Conservation (phyloP, 2,329 filamentous ascomycete genomes). For the Xylogone sp. region DNA sequence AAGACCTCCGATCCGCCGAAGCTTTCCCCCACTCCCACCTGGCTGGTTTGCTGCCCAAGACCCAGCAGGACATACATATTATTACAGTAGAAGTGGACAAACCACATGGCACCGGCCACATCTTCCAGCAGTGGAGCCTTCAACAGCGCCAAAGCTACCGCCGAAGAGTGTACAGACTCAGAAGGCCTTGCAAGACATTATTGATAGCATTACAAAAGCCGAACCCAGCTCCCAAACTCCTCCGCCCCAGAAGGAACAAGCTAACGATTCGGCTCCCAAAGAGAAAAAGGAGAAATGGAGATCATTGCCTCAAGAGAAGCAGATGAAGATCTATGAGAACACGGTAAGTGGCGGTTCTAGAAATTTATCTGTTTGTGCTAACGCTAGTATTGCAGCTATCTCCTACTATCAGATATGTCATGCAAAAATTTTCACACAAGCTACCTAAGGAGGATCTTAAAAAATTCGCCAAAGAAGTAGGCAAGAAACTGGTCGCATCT, state of each 20-base stretch:
- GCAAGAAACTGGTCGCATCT: slow-evolving; percentile 85
- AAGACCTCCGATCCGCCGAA: slow-evolving; percentile 54
- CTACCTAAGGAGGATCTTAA: slow-evolving; percentile 76
- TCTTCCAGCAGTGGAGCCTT: slow-evolving; percentile 59
- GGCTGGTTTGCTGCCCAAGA: slow-evolving; percentile 83
- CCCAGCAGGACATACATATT: slow-evolving; percentile 71
- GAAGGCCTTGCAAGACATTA: slow-evolving; percentile 79
- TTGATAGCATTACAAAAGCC: slow-evolving; percentile 73
- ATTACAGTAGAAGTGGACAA: slow-evolving; percentile 73
- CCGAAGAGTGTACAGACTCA: slow-evolving; percentile 40
- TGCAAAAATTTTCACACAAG: slow-evolving; percentile 83
- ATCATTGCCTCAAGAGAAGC: slow-evolving; percentile 70
- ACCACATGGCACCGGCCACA: slow-evolving; percentile 82
- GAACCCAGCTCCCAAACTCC: slow-evolving; percentile 38
- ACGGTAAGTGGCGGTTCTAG: slow-evolving; percentile 58
- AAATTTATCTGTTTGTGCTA: slow-evolving; percentile 10
- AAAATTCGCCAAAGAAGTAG: slow-evolving; percentile 61
- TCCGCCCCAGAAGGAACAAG: slow-evolving; percentile 62
- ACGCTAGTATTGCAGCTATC: slow-evolving; percentile 58
- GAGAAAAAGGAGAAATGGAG: slow-evolving; percentile 69
- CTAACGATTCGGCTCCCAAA: slow-evolving; percentile 44
- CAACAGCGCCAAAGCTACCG: slow-evolving; percentile 51
- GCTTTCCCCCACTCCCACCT: slow-evolving; percentile 60
- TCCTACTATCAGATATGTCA: slow-evolving; percentile 78
- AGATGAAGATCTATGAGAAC: slow-evolving; percentile 92